These are phyloP conservation scores for Kentomonas sorsogonicus DNA, from an alignment of 208 protist species.

Conservation along the genomic window DNA sequence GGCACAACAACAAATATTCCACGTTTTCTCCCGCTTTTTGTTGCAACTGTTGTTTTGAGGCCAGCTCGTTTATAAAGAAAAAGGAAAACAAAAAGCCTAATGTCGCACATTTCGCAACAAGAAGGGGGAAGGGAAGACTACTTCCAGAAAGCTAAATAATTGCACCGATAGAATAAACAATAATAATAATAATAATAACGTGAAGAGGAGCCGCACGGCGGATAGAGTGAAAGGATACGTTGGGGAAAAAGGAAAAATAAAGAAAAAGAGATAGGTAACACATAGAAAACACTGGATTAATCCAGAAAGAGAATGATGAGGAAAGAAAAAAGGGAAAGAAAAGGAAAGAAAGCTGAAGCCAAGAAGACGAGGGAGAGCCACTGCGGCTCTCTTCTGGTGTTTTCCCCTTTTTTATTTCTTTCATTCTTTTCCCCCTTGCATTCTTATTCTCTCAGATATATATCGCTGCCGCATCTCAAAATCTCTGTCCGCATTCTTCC, in stretches of 20 bases:
- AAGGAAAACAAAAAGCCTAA: background rate
- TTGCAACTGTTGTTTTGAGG: too few species aligned
- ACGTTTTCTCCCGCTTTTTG: too few species aligned
- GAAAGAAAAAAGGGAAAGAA: conserved; percentile 17
- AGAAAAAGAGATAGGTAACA: conserved; percentile 6
- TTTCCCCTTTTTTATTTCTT: conserved; percentile 7
- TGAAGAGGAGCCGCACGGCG: background rate
- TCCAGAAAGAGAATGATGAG: conserved; percentile 6
- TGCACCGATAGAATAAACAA: conserved; percentile 12
- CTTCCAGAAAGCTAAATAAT: background rate
- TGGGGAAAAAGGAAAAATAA: background rate
- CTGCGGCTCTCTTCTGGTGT: conserved; percentile 4
- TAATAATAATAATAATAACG: too few species aligned
- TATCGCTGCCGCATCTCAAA: too few species aligned
- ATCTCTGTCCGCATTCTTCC: conserved; percentile 7
- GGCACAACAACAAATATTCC: too few species aligned
- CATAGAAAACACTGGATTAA: too few species aligned
- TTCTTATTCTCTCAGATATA: conserved; percentile 1
- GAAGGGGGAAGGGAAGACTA: background rate
- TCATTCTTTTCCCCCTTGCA: conserved; percentile 9
- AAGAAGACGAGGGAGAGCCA: background rate
- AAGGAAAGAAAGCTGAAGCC: background rate
- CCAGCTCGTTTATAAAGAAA: background rate
- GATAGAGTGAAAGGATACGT: background rate
- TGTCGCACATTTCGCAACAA: too few species aligned